These are phyloP conservation scores for Skeletonema menzelii DNA, from an alignment of 108 stramenopile genomes.

Conservation along the genomic window DNA sequence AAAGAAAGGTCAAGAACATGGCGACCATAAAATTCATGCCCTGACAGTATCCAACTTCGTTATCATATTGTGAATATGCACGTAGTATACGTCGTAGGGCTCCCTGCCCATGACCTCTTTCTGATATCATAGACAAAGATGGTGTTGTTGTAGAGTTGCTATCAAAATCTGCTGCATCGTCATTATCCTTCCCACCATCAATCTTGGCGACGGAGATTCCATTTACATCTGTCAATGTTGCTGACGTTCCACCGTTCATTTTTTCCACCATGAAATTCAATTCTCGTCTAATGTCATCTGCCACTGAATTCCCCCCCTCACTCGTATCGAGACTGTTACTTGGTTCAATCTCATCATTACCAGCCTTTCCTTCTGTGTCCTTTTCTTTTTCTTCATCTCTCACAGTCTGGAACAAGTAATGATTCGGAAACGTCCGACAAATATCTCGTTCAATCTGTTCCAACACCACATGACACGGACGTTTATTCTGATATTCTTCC, in stretches of 20 bases:
- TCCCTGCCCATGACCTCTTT: slow-evolving; percentile 57
- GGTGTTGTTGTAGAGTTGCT: not conserved
- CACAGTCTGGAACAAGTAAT: slow-evolving; percentile 62
- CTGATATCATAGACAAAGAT: not conserved
- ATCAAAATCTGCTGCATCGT: not conserved
- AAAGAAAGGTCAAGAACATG: slow-evolving; percentile 83
- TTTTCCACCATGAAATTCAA: slow-evolving; percentile 13
- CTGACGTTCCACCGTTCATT: not conserved
- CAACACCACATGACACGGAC: not conserved
- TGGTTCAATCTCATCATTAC: not conserved
- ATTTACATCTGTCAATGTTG: not conserved
- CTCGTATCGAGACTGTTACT: not conserved
- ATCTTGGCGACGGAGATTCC: not conserved
- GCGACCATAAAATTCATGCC: slow-evolving; percentile 96
- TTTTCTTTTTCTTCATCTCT: slow-evolving; percentile 18
- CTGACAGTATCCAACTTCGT: slow-evolving; percentile 93
- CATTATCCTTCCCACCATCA: not conserved
- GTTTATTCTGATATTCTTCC: not conserved
- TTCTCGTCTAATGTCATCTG: slow-evolving; percentile 7
- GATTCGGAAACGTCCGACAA: slow-evolving; percentile 85
- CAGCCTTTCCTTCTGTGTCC: not conserved
- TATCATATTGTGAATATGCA: slow-evolving; percentile 84
- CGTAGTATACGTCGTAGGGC: slow-evolving; percentile 77
- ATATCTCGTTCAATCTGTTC: slow-evolving; percentile 86
- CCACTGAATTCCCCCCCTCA: not conserved